These are phyloP conservation scores for Chrysosphaeria jannelii DNA, from an alignment of 2,329 filamentous ascomycete species.

Conservation along the genomic window DNA sequence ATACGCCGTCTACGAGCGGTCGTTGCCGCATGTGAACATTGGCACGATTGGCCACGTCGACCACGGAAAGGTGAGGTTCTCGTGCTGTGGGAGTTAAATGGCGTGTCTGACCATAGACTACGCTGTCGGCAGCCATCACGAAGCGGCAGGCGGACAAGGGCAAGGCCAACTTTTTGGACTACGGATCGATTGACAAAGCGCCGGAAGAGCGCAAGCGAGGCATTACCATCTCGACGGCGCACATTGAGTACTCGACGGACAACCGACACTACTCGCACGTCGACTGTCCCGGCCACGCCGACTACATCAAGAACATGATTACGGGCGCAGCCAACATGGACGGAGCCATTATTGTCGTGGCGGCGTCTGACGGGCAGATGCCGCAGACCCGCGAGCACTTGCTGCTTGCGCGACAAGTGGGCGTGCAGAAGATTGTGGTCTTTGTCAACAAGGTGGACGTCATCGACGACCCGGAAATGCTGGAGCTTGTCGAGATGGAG, in stretches of 20 bases:
- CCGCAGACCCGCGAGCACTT: conserved; percentile 97
- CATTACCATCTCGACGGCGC: conserved; percentile 95
- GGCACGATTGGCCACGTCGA: conserved; percentile 98
- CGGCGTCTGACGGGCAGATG: conserved; percentile 97
- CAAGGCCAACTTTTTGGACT: conserved; percentile 79
- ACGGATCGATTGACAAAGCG: conserved; percentile 94
- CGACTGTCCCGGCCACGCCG: conserved; percentile 97
- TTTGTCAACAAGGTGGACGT: conserved; percentile 99
- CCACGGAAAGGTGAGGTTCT: conserved; percentile 67
- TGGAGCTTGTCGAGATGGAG: conserved; percentile 99
- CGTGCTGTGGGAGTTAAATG: too few species aligned
- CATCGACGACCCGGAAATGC: conserved; percentile 93
- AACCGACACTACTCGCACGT: conserved; percentile 95
- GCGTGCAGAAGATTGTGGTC: conserved; percentile 91
- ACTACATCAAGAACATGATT: conserved; percentile 99
- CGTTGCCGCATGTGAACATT: conserved; percentile 96
- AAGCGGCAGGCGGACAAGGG: conserved; percentile 94
- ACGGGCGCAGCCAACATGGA: conserved; percentile 99
- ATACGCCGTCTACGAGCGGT: conserved; percentile 51
- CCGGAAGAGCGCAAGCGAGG: conserved; percentile 98
- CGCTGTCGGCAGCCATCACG: conserved; percentile 92
- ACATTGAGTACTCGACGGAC: conserved; percentile 95
- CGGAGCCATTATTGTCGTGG: conserved; percentile 93
- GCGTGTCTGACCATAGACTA: conserved; percentile 32
- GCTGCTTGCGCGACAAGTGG: conserved; percentile 89